Conservation (phyloP, 352 stramenopile species). For the Globisporangium polare region DNA sequence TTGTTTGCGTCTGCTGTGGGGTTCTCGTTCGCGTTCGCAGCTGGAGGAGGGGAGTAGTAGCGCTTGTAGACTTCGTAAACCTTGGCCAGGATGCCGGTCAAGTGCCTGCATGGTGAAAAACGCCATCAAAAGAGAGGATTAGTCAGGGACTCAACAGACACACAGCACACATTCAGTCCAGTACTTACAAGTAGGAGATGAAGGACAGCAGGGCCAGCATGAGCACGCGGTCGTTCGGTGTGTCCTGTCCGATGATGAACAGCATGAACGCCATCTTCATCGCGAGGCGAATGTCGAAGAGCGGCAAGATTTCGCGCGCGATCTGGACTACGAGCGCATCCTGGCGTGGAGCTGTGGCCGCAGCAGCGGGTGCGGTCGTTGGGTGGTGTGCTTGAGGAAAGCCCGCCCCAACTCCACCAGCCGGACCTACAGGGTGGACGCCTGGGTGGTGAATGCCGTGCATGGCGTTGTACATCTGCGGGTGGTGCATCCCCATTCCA, state of each 20-base stretch:
- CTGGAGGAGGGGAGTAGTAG: constrained; percentile 21
- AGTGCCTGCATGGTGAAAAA: constrained; percentile 34
- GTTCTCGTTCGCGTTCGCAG: constrained; percentile 10
- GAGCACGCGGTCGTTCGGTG: constrained; percentile 64
- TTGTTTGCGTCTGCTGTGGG: constrained; percentile 10
- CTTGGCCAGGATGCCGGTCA: constrained; percentile 81
- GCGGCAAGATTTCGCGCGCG: constrained; percentile 44
- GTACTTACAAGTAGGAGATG: constrained; percentile 63
- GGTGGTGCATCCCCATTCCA: constrained; percentile 23
- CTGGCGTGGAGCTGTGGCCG: constrained; percentile 11
- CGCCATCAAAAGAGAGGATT: neutral
- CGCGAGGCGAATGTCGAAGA: constrained; percentile 73
- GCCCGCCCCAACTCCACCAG: neutral
- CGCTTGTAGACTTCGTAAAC: constrained; percentile 69
- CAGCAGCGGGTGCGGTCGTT: constrained; percentile 4
- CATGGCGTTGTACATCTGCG: constrained; percentile 11
- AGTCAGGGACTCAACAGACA: neutral
- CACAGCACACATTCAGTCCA: neutral
- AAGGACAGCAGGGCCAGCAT: constrained; percentile 72
- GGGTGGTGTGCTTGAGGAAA: neutral
- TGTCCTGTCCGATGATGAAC: constrained; percentile 86
- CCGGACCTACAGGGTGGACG: constrained; percentile 1
- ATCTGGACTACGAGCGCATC: constrained; percentile 39
- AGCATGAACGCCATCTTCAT: constrained; percentile 89
- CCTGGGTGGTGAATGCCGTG: constrained; percentile 12